Evolutionary conservation across 306 rosid species (phyloP).

Genomic region (Acacia confusa): DNA sequence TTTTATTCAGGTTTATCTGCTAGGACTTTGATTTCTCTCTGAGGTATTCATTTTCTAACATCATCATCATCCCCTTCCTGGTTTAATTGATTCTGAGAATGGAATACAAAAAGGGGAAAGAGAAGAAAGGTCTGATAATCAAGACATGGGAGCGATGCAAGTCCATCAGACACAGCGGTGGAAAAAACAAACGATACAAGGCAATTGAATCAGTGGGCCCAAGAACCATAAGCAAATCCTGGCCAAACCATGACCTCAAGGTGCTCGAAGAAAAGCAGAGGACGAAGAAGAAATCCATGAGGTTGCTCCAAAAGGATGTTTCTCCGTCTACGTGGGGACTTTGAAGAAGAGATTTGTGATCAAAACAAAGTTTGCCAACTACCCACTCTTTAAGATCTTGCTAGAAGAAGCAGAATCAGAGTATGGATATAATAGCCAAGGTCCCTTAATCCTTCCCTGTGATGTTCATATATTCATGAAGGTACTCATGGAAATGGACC

Average conservation of each 20-base stretch:
- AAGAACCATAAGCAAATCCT: neutral
- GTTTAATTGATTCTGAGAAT: neutral
- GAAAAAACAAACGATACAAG: neutral
- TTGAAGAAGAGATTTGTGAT: conserved; percentile 68
- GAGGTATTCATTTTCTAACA: neutral
- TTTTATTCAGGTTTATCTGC: neutral
- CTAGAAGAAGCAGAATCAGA: conserved; percentile 89
- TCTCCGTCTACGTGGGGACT: conserved; percentile 79
- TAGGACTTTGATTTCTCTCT: neutral
- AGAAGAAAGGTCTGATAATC: conserved; percentile 55
- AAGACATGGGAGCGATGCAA: conserved; percentile 89
- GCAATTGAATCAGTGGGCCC: neutral
- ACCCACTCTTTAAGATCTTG: conserved; percentile 74
- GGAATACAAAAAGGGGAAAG: conserved; percentile 28
- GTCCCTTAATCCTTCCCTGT: conserved; percentile 83
- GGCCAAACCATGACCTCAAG: neutral
- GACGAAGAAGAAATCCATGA: neutral
- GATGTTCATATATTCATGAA: conserved; percentile 56
- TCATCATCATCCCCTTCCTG: neutral
- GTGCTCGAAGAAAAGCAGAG: neutral
- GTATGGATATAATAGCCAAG: conserved; percentile 66
- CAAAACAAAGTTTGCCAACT: conserved; percentile 64
- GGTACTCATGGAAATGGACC: conserved; percentile 74
- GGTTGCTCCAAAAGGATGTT: conserved; percentile 67
- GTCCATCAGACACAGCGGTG: conserved; percentile 56